These are phyloP conservation scores for Cercospora nicotianae DNA, from an alignment of 2,329 filamentous ascomycete species.

Conservation along the genomic window DNA sequence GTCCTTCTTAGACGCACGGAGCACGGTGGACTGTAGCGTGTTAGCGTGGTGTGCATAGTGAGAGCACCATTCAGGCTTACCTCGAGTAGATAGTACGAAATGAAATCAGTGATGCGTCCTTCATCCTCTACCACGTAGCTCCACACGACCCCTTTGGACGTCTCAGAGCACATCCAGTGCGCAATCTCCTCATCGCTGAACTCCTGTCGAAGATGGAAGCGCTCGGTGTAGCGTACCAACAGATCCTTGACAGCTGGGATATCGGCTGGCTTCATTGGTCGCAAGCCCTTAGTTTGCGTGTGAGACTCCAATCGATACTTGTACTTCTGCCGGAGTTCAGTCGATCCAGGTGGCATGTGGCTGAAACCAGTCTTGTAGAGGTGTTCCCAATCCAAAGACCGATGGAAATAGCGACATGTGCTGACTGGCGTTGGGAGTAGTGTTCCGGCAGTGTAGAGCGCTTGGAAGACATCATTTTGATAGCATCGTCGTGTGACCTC, in stretches of 20 bases:
- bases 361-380: slow-evolving; percentile 94
- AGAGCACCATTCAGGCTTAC: slow-evolving; percentile 23
- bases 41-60: slow-evolving; percentile 9
- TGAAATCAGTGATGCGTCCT: slow-evolving; percentile 88
- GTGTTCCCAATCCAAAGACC: slow-evolving; percentile 92
- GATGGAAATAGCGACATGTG: slow-evolving; percentile 93
- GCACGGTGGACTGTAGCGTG: slow-evolving; percentile 67
- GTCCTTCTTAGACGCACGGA: slow-evolving; percentile 72
- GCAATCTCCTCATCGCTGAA: slow-evolving; percentile 78
- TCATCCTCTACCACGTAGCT: slow-evolving; percentile 80
- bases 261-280: slow-evolving; percentile 77
- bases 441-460: slow-evolving; percentile 90
- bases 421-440: slow-evolving; percentile 88
- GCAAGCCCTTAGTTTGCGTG: slow-evolving; percentile 72
- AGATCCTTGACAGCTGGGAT: slow-evolving; percentile 72
- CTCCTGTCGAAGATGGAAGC: slow-evolving; percentile 80
- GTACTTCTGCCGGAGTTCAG: slow-evolving; percentile 78
- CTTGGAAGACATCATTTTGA: slow-evolving; percentile 82
- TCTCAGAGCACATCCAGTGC: slow-evolving; percentile 82
- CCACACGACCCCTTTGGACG: slow-evolving; percentile 82
- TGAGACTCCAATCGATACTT: slow-evolving; percentile 75
- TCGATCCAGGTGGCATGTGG: slow-evolving; percentile 78
- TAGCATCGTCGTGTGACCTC: slow-evolving; percentile 95
- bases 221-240: slow-evolving; percentile 72
- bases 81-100: slow-evolving; percentile 94